Conservation (phyloP, 305 asterid genomes). For the Fraxinus nigra region DNA sequence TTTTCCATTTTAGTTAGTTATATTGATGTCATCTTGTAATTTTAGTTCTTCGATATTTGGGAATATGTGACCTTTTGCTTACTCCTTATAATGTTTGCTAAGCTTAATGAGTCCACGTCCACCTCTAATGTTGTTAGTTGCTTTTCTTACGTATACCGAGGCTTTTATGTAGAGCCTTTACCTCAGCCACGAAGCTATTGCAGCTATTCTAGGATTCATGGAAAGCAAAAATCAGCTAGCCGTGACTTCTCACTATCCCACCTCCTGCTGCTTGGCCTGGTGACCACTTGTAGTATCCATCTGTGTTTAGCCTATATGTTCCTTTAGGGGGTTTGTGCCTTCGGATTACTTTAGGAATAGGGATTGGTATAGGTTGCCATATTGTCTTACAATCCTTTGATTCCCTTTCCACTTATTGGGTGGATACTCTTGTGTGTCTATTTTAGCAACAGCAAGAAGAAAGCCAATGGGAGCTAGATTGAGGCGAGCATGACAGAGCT, state of each 20-base stretch:
- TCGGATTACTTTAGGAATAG: background rate
- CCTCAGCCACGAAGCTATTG: background rate
- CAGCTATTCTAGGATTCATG: background rate
- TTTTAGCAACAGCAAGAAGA: conserved; percentile 13
- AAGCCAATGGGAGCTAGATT: conserved; percentile 63
- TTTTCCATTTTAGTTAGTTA: background rate
- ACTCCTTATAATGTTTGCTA: background rate
- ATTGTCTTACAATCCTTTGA: background rate
- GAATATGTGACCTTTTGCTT: background rate
- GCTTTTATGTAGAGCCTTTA: background rate
- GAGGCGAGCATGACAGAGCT: conserved; percentile 39
- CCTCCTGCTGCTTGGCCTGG: background rate
- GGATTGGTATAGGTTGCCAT: background rate
- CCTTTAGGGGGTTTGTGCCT: background rate
- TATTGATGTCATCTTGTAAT: background rate
- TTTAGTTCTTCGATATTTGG: background rate
- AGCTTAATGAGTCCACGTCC: background rate
- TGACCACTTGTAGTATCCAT: background rate
- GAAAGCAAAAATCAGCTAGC: background rate
- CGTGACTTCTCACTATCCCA: background rate
- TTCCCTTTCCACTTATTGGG: background rate
- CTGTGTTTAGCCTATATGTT: background rate
- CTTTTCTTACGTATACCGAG: background rate
- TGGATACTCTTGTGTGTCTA: conserved; percentile 10
- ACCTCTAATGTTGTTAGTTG: background rate